phyloP scores from a whole-genome alignment of 495 filamentous ascomycete genomes.

The Penicilliopsis zonata region DNA sequence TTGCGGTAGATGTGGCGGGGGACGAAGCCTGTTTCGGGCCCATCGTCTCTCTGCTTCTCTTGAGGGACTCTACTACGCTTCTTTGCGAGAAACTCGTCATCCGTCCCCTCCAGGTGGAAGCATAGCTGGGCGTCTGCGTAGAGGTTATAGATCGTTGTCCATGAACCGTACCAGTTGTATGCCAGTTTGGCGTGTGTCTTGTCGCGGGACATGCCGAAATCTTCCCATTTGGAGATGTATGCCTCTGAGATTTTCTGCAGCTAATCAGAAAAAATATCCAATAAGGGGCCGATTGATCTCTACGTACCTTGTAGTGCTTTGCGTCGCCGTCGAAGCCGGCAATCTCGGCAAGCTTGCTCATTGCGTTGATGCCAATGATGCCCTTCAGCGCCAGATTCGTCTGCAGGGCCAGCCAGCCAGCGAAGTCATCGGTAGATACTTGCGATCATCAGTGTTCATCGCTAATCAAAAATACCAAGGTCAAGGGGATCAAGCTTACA shows the following conservation, averaged over 20 bases:
- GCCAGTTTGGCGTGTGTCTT: conserved; percentile 77
- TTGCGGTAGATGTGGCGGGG: conserved; percentile 66
- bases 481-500: conserved; percentile 23
- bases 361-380: conserved; percentile 88
- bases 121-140: conserved; percentile 75
- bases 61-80: conserved; percentile 17
- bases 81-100: conserved; percentile 1
- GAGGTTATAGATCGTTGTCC: conserved; percentile 91
- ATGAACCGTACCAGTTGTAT: conserved; percentile 90
- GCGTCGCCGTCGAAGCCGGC: conserved; percentile 56
- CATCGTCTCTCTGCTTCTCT: conserved; percentile 16
- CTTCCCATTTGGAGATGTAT: conserved; percentile 78
- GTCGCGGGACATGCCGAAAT: conserved; percentile 70
- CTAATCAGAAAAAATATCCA: too few species aligned
- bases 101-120: conserved; percentile 52
- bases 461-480: not conserved
- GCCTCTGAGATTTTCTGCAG: conserved; percentile 50
- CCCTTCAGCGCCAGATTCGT: conserved; percentile 91
- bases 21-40: too few species aligned
- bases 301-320: conserved; percentile 46
- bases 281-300: too few species aligned
- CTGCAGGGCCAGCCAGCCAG: conserved; percentile 83
- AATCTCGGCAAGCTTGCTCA: conserved; percentile 70
- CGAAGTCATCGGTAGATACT: conserved; percentile 90
- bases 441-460: not conserved